Evolutionary conservation across 495 filamentous ascomycete genomes (phyloP).

Genomic region (Elaphomyces granulatus): DNA sequence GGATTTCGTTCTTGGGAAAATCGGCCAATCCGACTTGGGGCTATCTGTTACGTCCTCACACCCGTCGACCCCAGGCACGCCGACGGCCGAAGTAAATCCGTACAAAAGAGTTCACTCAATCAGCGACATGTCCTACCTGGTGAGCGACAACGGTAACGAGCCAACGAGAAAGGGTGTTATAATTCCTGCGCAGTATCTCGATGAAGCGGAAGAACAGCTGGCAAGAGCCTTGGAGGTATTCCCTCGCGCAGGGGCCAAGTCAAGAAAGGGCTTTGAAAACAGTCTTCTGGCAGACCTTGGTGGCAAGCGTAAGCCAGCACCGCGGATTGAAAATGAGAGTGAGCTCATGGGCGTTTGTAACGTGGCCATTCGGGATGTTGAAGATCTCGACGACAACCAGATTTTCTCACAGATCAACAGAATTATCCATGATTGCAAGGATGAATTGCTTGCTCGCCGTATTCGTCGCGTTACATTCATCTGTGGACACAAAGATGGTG

Average conservation of each 20-base stretch:
- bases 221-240: constrained; percentile 70
- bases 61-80: constrained; percentile 78
- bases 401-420: constrained; percentile 58
- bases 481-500: constrained; percentile 85
- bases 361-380: constrained; percentile 79
- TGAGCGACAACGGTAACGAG: constrained; percentile 51
- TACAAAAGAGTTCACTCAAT: constrained; percentile 83
- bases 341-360: constrained; percentile 86
- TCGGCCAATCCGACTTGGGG: constrained; percentile 79
- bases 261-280: constrained; percentile 20
- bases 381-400: constrained; percentile 72
- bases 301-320: constrained; percentile 49
- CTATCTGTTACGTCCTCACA: constrained; percentile 56
- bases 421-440: constrained; percentile 67
- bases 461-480: constrained; percentile 91
- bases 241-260: constrained; percentile 38
- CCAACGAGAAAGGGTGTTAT: constrained; percentile 87
- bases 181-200: constrained; percentile 79
- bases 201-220: constrained; percentile 81
- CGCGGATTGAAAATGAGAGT: constrained; percentile 41
- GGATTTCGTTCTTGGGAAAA: constrained; percentile 90
- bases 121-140: constrained; percentile 86
- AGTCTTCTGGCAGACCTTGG: constrained; percentile 53
- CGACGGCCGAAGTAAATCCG: constrained; percentile 43
- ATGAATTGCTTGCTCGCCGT: constrained; percentile 63